Base-by-base conservation (phyloP, 768 basidiomycete genomes). In the Rhizopogon salebrosus region DNA sequence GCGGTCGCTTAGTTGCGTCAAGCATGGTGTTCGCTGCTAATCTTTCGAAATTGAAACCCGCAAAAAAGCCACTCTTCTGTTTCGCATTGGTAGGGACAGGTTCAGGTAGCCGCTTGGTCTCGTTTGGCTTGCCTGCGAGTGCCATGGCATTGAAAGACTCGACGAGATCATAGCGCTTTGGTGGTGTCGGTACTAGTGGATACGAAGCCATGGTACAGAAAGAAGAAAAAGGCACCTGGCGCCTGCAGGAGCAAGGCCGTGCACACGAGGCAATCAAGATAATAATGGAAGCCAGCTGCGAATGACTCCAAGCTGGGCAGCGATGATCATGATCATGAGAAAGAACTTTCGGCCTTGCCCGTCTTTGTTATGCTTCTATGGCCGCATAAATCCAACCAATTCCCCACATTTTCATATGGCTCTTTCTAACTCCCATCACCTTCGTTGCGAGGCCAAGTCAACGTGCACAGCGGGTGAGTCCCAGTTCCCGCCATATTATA, bases 21-120 rank as follows among this genome's bases (percentile, higher is more conserved):
- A 53, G 58, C 3, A 35, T 41, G 7, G 29, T 16, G 13, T 57
- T 61, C 48, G 48, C 22, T 4, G 54, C 46, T 6, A 59, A 34
- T 39, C 29, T n/a, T 48, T 48, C 57, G 2, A 58, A 68, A 40
- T 18, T 54, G 59, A 84, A 84, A 27, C 82, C 80, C 16, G 80
- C 81, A 29, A 82, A 63, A 57, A 84, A 83, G 26, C 56, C 54
- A 41, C 51, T 41, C 36, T 1, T 36, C 14, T 42, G 36, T 1
- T 10, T 43, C n/a, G 24, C 27, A 9, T 10, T 24, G 20, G 24
- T 31, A 31, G 31, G 57, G 16, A 27, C 53, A 27, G 57, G n/a
- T n/a, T 56, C 50, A 18, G 59, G 60, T 38, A 57, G 62, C 9
- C 38, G 54, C 55, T 61, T 60, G 36, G 49, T 49, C 11, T 24